Base-by-base conservation (phyloP, 257 asterid genomes). In the Ajuga chamaepitys region DNA sequence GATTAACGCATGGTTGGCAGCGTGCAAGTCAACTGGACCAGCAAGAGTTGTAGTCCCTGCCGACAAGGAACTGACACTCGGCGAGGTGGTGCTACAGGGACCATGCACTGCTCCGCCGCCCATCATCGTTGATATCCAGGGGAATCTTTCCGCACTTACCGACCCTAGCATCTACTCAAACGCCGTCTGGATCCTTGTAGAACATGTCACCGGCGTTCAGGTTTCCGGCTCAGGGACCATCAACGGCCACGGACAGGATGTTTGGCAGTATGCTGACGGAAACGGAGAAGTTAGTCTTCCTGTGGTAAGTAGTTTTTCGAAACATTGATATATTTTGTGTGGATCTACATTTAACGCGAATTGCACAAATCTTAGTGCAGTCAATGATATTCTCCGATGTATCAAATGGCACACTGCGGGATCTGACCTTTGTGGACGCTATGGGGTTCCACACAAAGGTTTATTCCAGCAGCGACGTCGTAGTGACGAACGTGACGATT, bases 391-490 rank as follows among this genome's bases (percentile, higher is more conserved):
- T 87, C 18, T 68, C 70, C 21, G 10, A 30, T 0, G 81, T 74
- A 12, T 26, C 22, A 0, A 32, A 64, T 52, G 59, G 80, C 1
- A 46, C 51, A 1, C 12, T 89, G 25, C 51, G 73, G 50, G 50
- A 64, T 57, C 17, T 89, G 0, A 77, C 35, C 1, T 70, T 87
- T 5, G 45, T 82, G 1, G 80, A 89, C 57, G 67, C 83, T 25
- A 89, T 85, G 87, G 97, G 95, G 0, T 84, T 89, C 67, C 95
- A 89, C 58, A 44, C 70, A 10, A 85, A 82, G 62, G 62, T 89
- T 37, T 68, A 79, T 2, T 80, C 81, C 32, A 74, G 89, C 47
- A 5, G 4, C 9, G 59, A 76, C 22, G 22, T 89, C 1, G 4
- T 1, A 0, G 50, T 87, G 5, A 9, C 48, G 0, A 69, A 80